A percentile compares a stretch with the other conserved stretches of the same genome.
Evolutionary conservation across 805 yeast genomes (phyloP).

Genomic region (Scheffersomyces amazonensis): DNA sequence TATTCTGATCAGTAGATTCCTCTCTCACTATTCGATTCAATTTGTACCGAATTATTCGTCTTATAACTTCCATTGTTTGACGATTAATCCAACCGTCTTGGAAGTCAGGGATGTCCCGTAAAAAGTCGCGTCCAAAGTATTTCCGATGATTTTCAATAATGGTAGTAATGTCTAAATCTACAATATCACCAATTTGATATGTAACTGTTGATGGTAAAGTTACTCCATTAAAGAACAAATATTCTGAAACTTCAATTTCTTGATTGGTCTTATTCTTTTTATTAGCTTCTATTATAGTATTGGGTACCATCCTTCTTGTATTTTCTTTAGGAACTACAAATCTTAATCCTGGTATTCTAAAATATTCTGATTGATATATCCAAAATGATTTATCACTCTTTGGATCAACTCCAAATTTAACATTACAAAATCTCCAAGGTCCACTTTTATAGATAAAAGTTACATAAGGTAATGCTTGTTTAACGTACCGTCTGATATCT

Average conservation of each 20-base stretch:
- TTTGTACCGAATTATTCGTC: conserved; percentile 72
- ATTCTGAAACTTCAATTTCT: conserved; percentile 23
- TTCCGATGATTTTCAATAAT: conserved; percentile 34
- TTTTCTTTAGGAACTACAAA: conserved; percentile 3
- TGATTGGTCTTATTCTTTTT: conserved; percentile 6
- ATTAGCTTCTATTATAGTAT: conserved; percentile 14
- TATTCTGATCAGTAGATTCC: conserved; percentile 40
- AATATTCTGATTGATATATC: conserved; percentile 80
- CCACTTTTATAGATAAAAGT: conserved; percentile 83
- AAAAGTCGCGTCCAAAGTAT: conserved; percentile 34
- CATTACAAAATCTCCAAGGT: conserved; percentile 90
- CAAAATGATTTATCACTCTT: conserved; percentile 50
- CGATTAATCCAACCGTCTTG: conserved; percentile 80
- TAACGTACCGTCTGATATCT: conserved; percentile 45
- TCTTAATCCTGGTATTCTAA: conserved; percentile 46
- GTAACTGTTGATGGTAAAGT: conserved; percentile 66
- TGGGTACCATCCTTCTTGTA: conserved; percentile 20
- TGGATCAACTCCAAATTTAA: conserved; percentile 80
- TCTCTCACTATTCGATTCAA: conserved; percentile 58
- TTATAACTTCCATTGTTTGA: conserved; percentile 57
- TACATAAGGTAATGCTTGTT: conserved; percentile 80
- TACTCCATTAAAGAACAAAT: conserved; percentile 67
- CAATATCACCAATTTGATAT: conserved; percentile 76
- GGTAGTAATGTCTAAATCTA: conserved; percentile 56
- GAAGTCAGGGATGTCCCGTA: conserved; percentile 36